Percentiles rank a stretch among this genome's conserved stretches.
phyloP scores from a whole-genome alignment of 352 stramenopile genomes.

The Poterioochromonas sp. region DNA sequence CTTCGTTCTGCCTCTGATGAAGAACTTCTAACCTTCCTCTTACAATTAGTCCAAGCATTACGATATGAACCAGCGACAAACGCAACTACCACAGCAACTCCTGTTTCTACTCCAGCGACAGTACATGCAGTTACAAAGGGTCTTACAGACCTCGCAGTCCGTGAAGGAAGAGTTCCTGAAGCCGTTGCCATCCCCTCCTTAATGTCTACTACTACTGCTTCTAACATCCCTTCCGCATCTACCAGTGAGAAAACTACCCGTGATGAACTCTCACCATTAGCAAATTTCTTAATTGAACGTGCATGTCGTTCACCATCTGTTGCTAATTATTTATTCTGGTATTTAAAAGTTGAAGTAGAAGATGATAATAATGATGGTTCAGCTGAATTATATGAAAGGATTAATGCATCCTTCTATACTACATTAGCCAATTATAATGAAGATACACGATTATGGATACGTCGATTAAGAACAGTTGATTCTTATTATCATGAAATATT shows the following conservation, averaged over 20 bases:
- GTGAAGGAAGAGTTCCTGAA: no score
- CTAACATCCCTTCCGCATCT: conserved; percentile 43
- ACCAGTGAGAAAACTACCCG: conserved; percentile 44
- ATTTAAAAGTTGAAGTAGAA: conserved; percentile 73
- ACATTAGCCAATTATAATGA: not conserved
- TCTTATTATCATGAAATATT: conserved; percentile 86
- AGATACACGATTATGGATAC: conserved; percentile 48
- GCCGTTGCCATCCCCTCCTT: not conserved
- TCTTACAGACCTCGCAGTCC: not conserved
- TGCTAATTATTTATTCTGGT: conserved; percentile 96
- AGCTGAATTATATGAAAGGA: not conserved
- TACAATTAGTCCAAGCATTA: conserved; percentile 96
- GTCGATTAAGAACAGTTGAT: conserved; percentile 58
- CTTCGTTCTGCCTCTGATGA: conserved; percentile 86
- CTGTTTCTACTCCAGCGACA: not conserved
- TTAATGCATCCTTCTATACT: not conserved
- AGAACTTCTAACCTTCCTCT: conserved; percentile 88
- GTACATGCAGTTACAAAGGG: not conserved
- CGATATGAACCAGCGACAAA: conserved; percentile 64
- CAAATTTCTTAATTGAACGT: conserved; percentile 83
- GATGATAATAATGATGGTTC: not conserved
- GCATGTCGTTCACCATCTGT: conserved; percentile 84
- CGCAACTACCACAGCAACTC: not conserved
- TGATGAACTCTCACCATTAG: conserved; percentile 50
- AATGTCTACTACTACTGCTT: not conserved